Conservation (phyloP, 1,284 basidiomycete species). For the Heterobasidion annosum region DNA sequence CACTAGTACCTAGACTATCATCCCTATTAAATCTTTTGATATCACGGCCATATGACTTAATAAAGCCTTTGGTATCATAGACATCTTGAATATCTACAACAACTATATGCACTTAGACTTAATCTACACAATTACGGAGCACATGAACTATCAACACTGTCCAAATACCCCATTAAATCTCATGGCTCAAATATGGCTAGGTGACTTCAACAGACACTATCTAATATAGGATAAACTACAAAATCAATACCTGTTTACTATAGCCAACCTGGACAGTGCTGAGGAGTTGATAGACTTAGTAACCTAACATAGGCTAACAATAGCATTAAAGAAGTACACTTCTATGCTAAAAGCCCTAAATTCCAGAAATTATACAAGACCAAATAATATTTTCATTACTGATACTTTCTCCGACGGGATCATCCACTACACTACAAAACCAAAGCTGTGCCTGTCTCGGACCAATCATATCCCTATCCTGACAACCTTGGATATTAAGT, state of each 20-base stretch:
- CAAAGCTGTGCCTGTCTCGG: conserved; percentile 4
- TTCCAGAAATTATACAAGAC: conserved; percentile 19
- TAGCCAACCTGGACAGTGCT: conserved; percentile 7
- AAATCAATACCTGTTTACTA: conserved; percentile 28
- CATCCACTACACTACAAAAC: conserved; percentile 14
- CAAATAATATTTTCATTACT: conserved; percentile 25
- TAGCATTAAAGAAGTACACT: conserved; percentile 17
- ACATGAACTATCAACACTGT: neutral
- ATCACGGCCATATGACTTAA: conserved; percentile 19
- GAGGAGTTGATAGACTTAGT: conserved; percentile 16
- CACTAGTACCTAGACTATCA: conserved; percentile 16
- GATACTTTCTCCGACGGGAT: conserved; percentile 3
- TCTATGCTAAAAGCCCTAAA: conserved; percentile 18
- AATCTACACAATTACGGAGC: conserved; percentile 9
- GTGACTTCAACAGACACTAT: conserved; percentile 44
- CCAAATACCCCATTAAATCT: neutral
- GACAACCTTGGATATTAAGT: conserved; percentile 6
- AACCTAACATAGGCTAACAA: conserved; percentile 12
- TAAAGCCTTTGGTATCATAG: conserved; percentile 4
- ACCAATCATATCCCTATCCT: conserved; percentile 21
- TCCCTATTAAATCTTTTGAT: conserved; percentile 16
- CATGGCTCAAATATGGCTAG: conserved; percentile 20
- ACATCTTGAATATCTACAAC: conserved; percentile 29
- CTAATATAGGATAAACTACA: conserved; percentile 30
- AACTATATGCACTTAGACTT: conserved; percentile 16